These are phyloP conservation scores for Verticillium isaacii DNA, from an alignment of 2,329 filamentous ascomycete genomes.

Conservation along the genomic window DNA sequence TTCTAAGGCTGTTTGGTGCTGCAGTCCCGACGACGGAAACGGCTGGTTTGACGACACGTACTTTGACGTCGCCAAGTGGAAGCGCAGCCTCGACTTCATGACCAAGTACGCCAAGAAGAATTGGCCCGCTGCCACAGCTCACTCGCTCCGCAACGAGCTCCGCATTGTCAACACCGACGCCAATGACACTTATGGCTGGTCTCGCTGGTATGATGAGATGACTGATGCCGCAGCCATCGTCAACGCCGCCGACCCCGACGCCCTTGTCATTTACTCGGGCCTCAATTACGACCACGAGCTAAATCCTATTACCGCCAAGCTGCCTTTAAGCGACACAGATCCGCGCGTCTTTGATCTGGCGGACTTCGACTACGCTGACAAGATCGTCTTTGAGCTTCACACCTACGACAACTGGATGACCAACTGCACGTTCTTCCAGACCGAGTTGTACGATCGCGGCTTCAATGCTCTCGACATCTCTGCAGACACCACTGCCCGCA, in stretches of 20 bases:
- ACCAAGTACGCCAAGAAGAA: constrained; percentile 34
- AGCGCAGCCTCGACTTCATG: constrained; percentile 48
- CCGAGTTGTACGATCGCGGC: constrained; percentile 41
- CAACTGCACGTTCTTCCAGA: constrained; percentile 41
- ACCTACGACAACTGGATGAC: constrained; percentile 40
- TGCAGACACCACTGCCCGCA: constrained; percentile 31
- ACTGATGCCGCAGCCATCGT: constrained; percentile 41
- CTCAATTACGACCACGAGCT: constrained; percentile 50
- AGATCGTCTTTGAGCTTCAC: constrained; percentile 41
- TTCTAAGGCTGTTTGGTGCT: constrained; percentile 38
- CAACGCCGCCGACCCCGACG: constrained; percentile 45
- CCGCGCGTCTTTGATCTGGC: constrained; percentile 41
- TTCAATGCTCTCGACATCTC: constrained; percentile 44
- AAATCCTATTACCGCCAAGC: constrained; percentile 19
- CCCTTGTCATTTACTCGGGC: constrained; percentile 50
- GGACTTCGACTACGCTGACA: constrained; percentile 40
- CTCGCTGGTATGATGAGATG: constrained; percentile 46
- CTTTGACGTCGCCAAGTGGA: constrained; percentile 50
- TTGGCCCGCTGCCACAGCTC: constrained; percentile 11
- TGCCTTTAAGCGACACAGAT: constrained; percentile 20
- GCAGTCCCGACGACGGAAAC: constrained; percentile 43
- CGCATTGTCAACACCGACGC: constrained; percentile 36
- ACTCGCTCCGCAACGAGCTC: constrained; percentile 53
- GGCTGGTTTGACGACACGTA: constrained; percentile 51
- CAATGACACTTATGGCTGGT: constrained; percentile 25